These are phyloP conservation scores for Scheffersomyces ergatensis DNA, from an alignment of 805 yeast genomes.

Conservation along the genomic window DNA sequence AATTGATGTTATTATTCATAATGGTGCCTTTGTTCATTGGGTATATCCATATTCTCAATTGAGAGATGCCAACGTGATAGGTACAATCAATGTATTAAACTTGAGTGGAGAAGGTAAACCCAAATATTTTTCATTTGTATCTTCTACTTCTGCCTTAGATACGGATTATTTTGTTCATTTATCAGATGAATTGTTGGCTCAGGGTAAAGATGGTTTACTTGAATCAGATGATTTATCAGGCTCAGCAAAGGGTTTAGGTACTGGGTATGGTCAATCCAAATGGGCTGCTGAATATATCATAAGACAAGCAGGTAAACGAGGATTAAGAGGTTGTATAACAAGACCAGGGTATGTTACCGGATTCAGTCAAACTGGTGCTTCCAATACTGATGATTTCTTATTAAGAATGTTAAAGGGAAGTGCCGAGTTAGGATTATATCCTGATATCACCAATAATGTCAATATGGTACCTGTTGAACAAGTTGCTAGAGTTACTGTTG, in stretches of 20 bases:
- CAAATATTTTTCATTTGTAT: constrained; percentile 84
- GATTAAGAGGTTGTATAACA: constrained; percentile 83
- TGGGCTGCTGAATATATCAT: constrained; percentile 95
- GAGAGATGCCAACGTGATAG: constrained; percentile 89
- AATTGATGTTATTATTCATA: constrained; percentile 85
- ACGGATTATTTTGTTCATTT: constrained; percentile 74
- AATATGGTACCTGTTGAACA: constrained; percentile 99
- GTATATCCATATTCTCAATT: constrained; percentile 89
- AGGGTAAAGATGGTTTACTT: constrained; percentile 69
- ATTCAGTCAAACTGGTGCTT: constrained; percentile 75
- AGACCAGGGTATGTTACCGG: constrained; percentile 98
- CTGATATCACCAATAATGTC: constrained; percentile 82
- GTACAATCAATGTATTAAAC: constrained; percentile 81
- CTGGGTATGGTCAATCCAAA: constrained; percentile 96
- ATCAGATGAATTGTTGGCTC: constrained; percentile 65
- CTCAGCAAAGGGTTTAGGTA: constrained; percentile 76
- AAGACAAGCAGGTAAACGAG: constrained; percentile 83
- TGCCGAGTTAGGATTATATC: constrained; percentile 80
- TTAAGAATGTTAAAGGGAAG: constrained; percentile 94
- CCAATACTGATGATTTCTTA: constrained; percentile 95
- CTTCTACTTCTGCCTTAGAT: constrained; percentile 92
- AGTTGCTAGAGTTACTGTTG: constrained; percentile 87
- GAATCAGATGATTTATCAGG: constrained; percentile 86
- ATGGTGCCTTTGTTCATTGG: constrained; percentile 99
- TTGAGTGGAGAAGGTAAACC: constrained; percentile 78